Percentiles rank a stretch among this genome's conserved stretches.
phyloP scores from a whole-genome alignment of 805 yeast genomes.

The Cyberlindnera misumaiensis region DNA sequence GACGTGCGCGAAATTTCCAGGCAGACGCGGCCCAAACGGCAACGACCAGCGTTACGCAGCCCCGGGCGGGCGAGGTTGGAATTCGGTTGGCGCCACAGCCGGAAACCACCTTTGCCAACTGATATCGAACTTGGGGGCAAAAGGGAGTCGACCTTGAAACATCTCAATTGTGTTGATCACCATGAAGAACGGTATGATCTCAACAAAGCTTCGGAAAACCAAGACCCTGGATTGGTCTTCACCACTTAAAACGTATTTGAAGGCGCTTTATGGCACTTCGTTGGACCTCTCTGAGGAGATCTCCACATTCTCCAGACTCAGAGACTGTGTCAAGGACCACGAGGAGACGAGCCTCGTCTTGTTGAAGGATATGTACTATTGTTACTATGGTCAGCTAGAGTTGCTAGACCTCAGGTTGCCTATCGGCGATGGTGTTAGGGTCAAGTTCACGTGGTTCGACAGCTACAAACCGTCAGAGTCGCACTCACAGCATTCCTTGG shows the following conservation, averaged over 20 bases:
- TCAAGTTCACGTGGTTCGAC: conserved; percentile 76
- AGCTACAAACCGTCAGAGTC: conserved; percentile 46
- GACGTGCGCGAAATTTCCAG: too few relatives aligned
- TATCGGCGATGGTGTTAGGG: conserved; percentile 43
- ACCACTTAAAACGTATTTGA: conserved; percentile 52
- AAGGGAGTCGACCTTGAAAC: too few relatives aligned
- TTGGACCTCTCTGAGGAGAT: conserved; percentile 56
- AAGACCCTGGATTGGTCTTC: conserved; percentile 59
- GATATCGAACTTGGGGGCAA: too few relatives aligned
- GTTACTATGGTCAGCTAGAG: conserved; percentile 78
- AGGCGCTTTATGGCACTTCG: conserved; percentile 55
- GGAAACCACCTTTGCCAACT: too few relatives aligned
- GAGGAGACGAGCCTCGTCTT: conserved; percentile 46
- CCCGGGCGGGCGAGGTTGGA: too few relatives aligned
- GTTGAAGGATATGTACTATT: conserved; percentile 50
- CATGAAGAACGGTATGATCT: conserved; percentile 16
- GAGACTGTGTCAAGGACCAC: conserved; percentile 9
- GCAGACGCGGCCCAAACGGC: too few relatives aligned
- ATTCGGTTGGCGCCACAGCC: too few relatives aligned
- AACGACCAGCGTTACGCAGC: too few relatives aligned
- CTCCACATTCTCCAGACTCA: conserved; percentile 45
- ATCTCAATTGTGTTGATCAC: too few relatives aligned
- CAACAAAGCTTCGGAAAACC: conserved; percentile 33
- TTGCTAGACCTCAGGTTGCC: conserved; percentile 74
- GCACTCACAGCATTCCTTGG: conserved; percentile 68